Evolutionary conservation across 2,329 filamentous ascomycete species (phyloP).

Genomic region (Fusarium pilosicola): DNA sequence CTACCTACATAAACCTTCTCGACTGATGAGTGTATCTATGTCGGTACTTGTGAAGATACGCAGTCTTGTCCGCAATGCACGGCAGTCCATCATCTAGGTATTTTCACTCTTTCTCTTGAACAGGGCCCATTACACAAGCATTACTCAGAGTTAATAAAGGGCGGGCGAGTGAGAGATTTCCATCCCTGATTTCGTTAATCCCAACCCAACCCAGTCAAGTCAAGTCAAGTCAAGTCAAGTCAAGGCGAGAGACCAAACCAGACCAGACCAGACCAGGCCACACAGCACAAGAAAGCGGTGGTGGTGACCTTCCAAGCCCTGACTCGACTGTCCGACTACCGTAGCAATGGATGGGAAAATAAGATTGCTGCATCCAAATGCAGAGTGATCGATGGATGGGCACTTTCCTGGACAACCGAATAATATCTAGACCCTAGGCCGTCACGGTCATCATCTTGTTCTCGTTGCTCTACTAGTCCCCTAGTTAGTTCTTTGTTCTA

Average conservation of each 20-base stretch:
- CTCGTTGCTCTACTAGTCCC: not conserved
- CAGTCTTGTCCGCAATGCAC: not conserved
- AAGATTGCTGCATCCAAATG: conserved; percentile 24
- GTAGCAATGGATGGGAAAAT: conserved; percentile 18
- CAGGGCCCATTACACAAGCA: not conserved
- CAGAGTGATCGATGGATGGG: conserved; percentile 21
- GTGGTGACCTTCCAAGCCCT: conserved; percentile 22
- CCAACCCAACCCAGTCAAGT: not conserved
- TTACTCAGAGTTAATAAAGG: not conserved
- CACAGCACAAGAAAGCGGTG: conserved; percentile 1
- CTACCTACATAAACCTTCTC: not conserved
- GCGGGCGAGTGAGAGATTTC: not conserved
- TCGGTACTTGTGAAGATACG: not conserved
- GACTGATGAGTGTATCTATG: not conserved
- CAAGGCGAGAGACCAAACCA: not conserved
- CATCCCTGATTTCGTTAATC: conserved; percentile 18
- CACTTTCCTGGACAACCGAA: conserved; percentile 13
- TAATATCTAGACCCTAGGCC: not conserved
- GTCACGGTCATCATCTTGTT: not conserved
- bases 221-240: not conserved
- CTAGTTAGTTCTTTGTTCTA: not conserved
- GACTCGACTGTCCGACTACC: conserved; percentile 28
- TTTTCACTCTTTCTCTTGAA: not conserved
- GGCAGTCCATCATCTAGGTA: too few relatives aligned
- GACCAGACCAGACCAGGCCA: not conserved